Percentiles rank a stretch among this genome's conserved stretches.
Conservation (phyloP, 768 basidiomycete genomes). For the Lactarius psammicola region DNA sequence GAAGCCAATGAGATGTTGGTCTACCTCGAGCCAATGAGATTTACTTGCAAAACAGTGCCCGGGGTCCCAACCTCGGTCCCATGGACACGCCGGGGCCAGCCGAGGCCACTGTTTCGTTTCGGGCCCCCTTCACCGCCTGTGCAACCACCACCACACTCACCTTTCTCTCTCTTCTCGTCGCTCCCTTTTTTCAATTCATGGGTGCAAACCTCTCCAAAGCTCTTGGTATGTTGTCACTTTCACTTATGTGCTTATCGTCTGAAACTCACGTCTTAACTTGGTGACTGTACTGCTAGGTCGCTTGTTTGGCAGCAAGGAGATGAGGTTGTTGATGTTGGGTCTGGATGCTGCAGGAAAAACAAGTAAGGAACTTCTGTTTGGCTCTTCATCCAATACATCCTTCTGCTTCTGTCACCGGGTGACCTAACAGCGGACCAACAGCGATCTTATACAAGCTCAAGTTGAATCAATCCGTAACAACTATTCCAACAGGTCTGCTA, state of each 20-base stretch:
- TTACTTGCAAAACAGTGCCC: neutral
- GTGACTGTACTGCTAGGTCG: slow-evolving; percentile 56
- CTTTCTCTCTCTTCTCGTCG: slow-evolving; percentile 45
- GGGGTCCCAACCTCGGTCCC: slow-evolving; percentile 5
- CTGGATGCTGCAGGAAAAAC: slow-evolving; percentile 98
- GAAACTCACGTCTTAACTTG: slow-evolving; percentile 10
- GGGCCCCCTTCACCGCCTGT: neutral
- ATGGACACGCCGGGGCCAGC: neutral
- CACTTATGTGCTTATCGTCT: slow-evolving; percentile 8
- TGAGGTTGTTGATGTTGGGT: slow-evolving; percentile 95
- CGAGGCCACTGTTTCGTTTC: slow-evolving; percentile 2
- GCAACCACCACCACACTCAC: slow-evolving; percentile 11
- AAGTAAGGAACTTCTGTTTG: slow-evolving; percentile 52
- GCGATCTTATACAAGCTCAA: slow-evolving; percentile 99
- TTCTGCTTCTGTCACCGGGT: neutral
- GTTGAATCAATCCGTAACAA: slow-evolving; percentile 97
- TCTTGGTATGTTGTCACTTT: slow-evolving; percentile 49
- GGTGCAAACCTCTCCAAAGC: slow-evolving; percentile 88
- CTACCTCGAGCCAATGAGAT: too few species aligned
- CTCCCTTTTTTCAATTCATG: slow-evolving; percentile 57
- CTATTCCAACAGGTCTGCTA: slow-evolving; percentile 86
- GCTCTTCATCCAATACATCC: slow-evolving; percentile 20
- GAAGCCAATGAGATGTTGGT: neutral
- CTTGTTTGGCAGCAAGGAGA: slow-evolving; percentile 98
- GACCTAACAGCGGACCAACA: slow-evolving; percentile 37